phyloP scores from a whole-genome alignment of 176 grass and related monocot species.

The Chloris gayana region DNA sequence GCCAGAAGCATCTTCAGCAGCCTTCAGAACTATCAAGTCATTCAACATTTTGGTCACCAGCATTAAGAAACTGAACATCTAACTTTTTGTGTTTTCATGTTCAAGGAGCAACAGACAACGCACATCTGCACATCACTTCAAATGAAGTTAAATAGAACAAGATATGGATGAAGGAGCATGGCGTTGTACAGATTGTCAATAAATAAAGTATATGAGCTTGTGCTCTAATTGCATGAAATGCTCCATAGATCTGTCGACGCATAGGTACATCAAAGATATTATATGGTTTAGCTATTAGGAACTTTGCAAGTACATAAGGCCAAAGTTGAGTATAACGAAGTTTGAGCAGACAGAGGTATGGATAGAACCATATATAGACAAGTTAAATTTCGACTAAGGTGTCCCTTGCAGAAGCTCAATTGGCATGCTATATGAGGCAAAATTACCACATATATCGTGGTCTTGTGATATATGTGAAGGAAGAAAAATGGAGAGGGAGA shows the following conservation, averaged over 20 bases:
- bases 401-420: background rate
- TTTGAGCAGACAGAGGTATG: background rate
- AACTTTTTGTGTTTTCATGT: background rate
- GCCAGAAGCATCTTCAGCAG: background rate
- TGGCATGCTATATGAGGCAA: conserved; percentile 21
- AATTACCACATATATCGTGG: conserved; percentile 3
- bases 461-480: too few species aligned
- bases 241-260: too few species aligned
- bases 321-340: background rate
- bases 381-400: background rate
- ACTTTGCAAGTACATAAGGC: background rate
- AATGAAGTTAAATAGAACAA: background rate
- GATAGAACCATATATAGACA: background rate
- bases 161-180: background rate
- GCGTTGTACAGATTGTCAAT: background rate
- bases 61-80: background rate
- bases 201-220: conserved; percentile 4
- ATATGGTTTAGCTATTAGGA: background rate
- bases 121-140: background rate
- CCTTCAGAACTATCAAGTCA: conserved; percentile 10
- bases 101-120: background rate
- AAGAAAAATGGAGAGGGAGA: too few species aligned
- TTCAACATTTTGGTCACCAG: background rate
- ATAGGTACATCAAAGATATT: conserved; percentile 16
- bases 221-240: conserved; percentile 16